A percentile compares a stretch with the other conserved stretches of the same genome.
These are phyloP conservation scores for Coniophora puteana DNA, from an alignment of 1,284 basidiomycete species.

Conservation along the genomic window DNA sequence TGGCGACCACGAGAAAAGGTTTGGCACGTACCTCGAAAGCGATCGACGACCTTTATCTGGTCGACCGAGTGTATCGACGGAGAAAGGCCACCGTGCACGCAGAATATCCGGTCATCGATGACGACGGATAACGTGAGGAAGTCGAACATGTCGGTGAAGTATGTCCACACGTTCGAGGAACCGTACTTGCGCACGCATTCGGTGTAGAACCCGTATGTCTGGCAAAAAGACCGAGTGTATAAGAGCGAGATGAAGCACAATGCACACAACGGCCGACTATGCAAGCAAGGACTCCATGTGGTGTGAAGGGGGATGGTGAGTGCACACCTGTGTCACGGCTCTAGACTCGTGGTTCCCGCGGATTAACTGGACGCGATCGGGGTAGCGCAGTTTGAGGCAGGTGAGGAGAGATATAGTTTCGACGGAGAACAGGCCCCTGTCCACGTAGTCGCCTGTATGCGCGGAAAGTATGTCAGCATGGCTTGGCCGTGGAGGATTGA, in stretches of 20 bases:
- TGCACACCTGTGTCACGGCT: slow-evolving; percentile 91
- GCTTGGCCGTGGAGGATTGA: too few relatives aligned
- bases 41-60: slow-evolving; percentile 98
- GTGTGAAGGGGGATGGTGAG: background rate
- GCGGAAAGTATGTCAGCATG: too few relatives aligned
- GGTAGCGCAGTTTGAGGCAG: slow-evolving; percentile 96
- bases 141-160: slow-evolving; percentile 99
- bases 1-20: slow-evolving; percentile 14
- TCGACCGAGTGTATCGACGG: slow-evolving; percentile 99
- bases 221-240: slow-evolving; percentile 16
- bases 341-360: slow-evolving; percentile 98
- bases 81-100: slow-evolving; percentile 96
- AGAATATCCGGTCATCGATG: slow-evolving; percentile 99
- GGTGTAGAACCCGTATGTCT: slow-evolving; percentile 99
- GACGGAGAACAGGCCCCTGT: slow-evolving; percentile 95
- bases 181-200: slow-evolving; percentile 99
- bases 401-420: slow-evolving; percentile 98
- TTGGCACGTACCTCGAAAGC: slow-evolving; percentile 74
- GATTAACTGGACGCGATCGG: slow-evolving; percentile 95
- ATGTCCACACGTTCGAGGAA: slow-evolving; percentile 95
- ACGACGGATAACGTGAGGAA: slow-evolving; percentile 97
- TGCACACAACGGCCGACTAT: too few relatives aligned
- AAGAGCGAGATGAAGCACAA: slow-evolving; percentile 17
- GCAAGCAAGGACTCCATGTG: slow-evolving; percentile 12
- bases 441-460: slow-evolving; percentile 99